These are phyloP conservation scores for Candida sanyaensis DNA, from an alignment of 1,139 yeast genomes.

Conservation along the genomic window DNA sequence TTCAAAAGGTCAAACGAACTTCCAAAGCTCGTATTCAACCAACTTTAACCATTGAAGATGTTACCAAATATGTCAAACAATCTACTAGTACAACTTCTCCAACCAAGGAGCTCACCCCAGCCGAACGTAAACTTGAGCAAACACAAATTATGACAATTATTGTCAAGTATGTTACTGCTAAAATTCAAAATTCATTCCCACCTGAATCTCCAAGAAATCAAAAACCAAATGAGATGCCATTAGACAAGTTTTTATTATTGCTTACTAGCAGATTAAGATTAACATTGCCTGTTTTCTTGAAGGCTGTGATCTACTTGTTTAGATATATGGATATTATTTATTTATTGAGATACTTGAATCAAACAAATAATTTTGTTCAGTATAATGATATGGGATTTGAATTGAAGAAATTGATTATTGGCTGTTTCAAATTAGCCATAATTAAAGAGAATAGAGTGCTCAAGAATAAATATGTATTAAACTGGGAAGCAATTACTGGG, in stretches of 20 bases:
- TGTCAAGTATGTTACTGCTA: constrained; percentile 47
- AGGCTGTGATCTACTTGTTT: constrained; percentile 45
- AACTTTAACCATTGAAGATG: constrained; percentile 7
- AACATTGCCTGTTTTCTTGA: constrained; percentile 40
- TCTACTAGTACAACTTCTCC: constrained; percentile 2
- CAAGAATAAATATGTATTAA: constrained; percentile 14
- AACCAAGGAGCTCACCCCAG: constrained; percentile 8
- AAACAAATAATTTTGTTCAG: constrained; percentile 46
- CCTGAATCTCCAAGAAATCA: constrained; percentile 31
- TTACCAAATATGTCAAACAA: constrained; percentile 7
- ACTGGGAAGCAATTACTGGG: constrained; percentile 44
- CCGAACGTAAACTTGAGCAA: constrained; percentile 22
- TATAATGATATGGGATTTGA: constrained; percentile 50
- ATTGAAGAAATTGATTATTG: constrained; percentile 44
- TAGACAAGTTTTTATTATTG: constrained; percentile 44
- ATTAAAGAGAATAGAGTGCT: constrained; percentile 28
- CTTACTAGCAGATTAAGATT: constrained; percentile 41
- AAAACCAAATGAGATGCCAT: constrained; percentile 35
- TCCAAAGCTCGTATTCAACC: constrained; percentile 4
- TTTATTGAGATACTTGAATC: constrained; percentile 48
- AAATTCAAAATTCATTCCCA: constrained; percentile 48
- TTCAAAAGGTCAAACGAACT: not conserved
- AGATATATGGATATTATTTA: constrained; percentile 53
- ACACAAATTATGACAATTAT: constrained; percentile 45
- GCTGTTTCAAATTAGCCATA: constrained; percentile 45